These are phyloP conservation scores for Gilbertella persicaria DNA, from an alignment of 371 early-diverging fungal species.

Conservation along the genomic window DNA sequence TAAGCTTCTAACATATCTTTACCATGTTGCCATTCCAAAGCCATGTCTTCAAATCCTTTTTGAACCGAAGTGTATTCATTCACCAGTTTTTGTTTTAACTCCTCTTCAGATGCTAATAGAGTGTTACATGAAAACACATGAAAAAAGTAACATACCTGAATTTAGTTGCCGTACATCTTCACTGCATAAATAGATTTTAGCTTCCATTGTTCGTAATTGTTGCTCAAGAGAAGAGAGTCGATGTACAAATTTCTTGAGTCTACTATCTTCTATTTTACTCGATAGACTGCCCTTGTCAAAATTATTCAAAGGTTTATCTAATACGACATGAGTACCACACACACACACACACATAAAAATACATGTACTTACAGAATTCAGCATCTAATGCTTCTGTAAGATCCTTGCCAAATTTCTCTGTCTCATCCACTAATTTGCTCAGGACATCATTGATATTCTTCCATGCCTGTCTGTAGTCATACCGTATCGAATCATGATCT, in stretches of 20 bases:
- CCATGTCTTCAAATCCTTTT: constrained; percentile 38
- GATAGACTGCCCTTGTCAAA: constrained; percentile 9
- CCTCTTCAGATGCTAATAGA: constrained; percentile 2
- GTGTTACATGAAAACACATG: background rate
- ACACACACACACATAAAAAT: background rate
- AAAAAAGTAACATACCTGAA: constrained; percentile 18
- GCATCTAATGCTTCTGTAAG: constrained; percentile 31
- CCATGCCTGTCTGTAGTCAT: constrained; percentile 37
- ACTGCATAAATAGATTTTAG: constrained; percentile 49
- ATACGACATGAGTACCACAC: background rate
- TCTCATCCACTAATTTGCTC: constrained; percentile 28
- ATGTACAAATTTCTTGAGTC: constrained; percentile 43
- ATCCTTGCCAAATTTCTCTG: constrained; percentile 29
- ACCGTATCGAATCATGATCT: constrained; percentile 30
- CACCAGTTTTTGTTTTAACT: constrained; percentile 22
- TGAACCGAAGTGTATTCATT: constrained; percentile 43
- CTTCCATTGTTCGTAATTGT: constrained; percentile 49
- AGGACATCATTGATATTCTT: constrained; percentile 31
- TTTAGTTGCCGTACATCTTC: constrained; percentile 45
- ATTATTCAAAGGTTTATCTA: constrained; percentile 35
- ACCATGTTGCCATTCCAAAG: constrained; percentile 47
- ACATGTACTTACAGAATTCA: constrained; percentile 46
- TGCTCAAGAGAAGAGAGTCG: constrained; percentile 45
- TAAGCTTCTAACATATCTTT: constrained; percentile 30
- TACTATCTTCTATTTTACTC: constrained; percentile 22